Conservation (phyloP, 805 yeast species). For the Candida mattraensis region DNA sequence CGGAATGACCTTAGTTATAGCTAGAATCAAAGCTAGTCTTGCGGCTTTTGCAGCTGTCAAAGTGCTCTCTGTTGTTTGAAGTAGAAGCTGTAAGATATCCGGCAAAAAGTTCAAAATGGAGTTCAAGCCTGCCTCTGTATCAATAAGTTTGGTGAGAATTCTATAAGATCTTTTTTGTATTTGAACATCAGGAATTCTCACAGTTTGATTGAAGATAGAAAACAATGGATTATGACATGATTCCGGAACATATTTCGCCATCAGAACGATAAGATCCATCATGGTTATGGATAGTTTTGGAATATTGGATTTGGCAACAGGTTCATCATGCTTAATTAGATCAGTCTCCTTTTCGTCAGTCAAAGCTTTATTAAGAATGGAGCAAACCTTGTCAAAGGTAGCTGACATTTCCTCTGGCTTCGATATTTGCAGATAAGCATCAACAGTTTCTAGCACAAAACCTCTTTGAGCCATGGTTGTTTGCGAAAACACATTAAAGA, state of each 20-base stretch:
- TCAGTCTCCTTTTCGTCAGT: slow-evolving; percentile 49
- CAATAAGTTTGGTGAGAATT: slow-evolving; percentile 67
- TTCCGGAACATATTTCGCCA: slow-evolving; percentile 80
- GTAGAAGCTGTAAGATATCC: slow-evolving; percentile 59
- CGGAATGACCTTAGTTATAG: slow-evolving; percentile 64
- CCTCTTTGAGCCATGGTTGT: slow-evolving; percentile 83
- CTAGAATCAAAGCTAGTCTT: slow-evolving; percentile 66
- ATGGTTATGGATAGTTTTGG: slow-evolving; percentile 73
- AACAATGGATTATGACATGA: slow-evolving; percentile 71
- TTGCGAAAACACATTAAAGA: slow-evolving; percentile 91
- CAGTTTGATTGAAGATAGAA: slow-evolving; percentile 72
- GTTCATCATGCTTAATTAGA: slow-evolving; percentile 35
- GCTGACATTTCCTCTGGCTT: slow-evolving; percentile 62
- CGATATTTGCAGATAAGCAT: slow-evolving; percentile 71
- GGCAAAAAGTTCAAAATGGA: slow-evolving; percentile 53
- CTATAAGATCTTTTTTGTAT: slow-evolving; percentile 90
- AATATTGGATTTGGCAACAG: slow-evolving; percentile 33
- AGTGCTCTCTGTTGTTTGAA: slow-evolving; percentile 56
- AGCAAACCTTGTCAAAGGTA: slow-evolving; percentile 85
- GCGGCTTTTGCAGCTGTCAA: slow-evolving; percentile 78
- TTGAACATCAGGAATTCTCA: slow-evolving; percentile 56
- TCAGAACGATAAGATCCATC: slow-evolving; percentile 86
- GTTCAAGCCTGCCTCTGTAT: slow-evolving; percentile 60
- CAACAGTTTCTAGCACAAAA: slow-evolving; percentile 82
- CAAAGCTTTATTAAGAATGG: slow-evolving; percentile 70